Conservation (phyloP, 345 rosid species). For the Heritiera fomes region DNA sequence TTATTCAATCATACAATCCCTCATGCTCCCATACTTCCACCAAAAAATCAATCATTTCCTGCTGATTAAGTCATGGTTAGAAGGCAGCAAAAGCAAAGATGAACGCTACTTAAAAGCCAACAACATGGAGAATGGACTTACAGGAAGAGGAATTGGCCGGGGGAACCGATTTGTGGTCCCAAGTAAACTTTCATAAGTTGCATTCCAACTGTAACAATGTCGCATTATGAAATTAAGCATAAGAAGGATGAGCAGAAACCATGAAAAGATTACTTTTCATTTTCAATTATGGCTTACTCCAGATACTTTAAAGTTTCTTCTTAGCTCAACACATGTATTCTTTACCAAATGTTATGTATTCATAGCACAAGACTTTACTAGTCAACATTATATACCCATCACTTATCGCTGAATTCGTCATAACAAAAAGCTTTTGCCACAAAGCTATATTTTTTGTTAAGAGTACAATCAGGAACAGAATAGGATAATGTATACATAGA, state of each 20-base stretch:
- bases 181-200: constrained; percentile 57
- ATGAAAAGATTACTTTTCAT: not conserved
- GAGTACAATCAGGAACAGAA: not conserved
- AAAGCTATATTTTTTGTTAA: not conserved
- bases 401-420: not conserved
- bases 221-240: not conserved
- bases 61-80: constrained; percentile 8
- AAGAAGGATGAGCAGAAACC: not conserved
- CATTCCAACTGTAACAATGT: constrained; percentile 43
- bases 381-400: not conserved
- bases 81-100: not conserved
- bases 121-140: constrained; percentile 30
- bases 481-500: not conserved
- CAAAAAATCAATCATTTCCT: constrained; percentile 63
- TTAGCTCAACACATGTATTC: not conserved
- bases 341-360: not conserved
- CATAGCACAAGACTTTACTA: not conserved
- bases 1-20: constrained; percentile 45
- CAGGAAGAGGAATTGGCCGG: constrained; percentile 55
- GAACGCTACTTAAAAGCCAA: not conserved
- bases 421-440: not conserved
- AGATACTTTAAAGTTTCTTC: not conserved
- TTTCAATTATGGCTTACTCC: not conserved
- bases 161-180: constrained; percentile 47
- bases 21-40: constrained; percentile 57